These are phyloP conservation scores for Cynara cardunculus DNA, from an alignment of 129 eudicot species.

Conservation along the genomic window DNA sequence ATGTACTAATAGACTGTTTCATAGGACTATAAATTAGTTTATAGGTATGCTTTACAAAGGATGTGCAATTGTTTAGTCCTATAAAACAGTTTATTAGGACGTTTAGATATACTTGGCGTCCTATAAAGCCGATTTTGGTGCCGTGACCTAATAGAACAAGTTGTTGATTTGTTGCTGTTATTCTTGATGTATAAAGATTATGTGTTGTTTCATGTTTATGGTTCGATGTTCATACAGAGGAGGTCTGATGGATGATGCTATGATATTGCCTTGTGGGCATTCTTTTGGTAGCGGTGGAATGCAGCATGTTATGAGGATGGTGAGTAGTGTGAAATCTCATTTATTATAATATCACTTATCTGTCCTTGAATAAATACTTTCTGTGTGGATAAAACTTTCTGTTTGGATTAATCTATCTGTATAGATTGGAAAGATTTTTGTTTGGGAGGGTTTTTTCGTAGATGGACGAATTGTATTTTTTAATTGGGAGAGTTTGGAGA, in stretches of 20 bases:
- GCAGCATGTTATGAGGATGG: slow-evolving; percentile 71
- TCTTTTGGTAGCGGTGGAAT: slow-evolving; percentile 82
- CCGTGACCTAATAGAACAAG: neutral
- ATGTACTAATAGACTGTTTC: neutral
- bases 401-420: too few relatives aligned
- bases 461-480: too few relatives aligned
- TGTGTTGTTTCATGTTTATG: slow-evolving; percentile 14
- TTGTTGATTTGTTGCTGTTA: slow-evolving; percentile 1
- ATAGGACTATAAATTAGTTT: too few relatives aligned
- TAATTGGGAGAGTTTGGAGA: too few relatives aligned
- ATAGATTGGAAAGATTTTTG: too few relatives aligned
- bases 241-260: slow-evolving; percentile 90
- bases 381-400: too few relatives aligned
- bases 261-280: slow-evolving; percentile 97
- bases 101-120: neutral
- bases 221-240: slow-evolving; percentile 57
- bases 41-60: neutral
- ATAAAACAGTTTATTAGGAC: neutral
- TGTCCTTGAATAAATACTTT: neutral
- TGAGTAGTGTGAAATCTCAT: slow-evolving; percentile 29
- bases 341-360: neutral
- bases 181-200: neutral
- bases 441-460: too few relatives aligned
- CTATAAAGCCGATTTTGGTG: neutral
- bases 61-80: neutral